Percentiles rank a stretch among this genome's conserved stretches.
phyloP scores from a whole-genome alignment of 2,329 filamentous ascomycete genomes.

The Periconia sp. region DNA sequence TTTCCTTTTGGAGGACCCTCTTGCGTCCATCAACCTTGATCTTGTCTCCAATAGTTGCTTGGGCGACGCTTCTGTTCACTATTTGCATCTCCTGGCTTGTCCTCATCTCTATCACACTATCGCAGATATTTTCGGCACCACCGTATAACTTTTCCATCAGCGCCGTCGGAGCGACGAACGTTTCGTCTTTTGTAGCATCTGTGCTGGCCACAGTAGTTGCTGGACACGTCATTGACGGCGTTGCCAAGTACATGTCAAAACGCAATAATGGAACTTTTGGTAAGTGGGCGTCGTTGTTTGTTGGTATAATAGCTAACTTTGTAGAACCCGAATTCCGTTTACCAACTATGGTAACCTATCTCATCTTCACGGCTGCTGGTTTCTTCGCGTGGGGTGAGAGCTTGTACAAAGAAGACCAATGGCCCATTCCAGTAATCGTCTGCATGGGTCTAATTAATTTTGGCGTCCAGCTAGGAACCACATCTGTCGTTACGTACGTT shows the following conservation, averaged over 20 bases:
- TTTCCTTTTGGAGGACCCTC: slow-evolving; percentile 27
- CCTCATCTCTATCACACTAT: slow-evolving; percentile 30
- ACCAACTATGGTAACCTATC: slow-evolving; percentile 28
- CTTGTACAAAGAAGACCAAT: slow-evolving; percentile 23
- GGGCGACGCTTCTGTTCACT: slow-evolving; percentile 31
- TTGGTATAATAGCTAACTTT: background rate
- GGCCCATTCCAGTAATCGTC: slow-evolving; percentile 32
- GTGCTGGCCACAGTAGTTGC: slow-evolving; percentile 24
- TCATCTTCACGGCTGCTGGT: slow-evolving; percentile 25
- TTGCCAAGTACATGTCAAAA: slow-evolving; percentile 29
- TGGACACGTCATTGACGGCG: slow-evolving; percentile 25
- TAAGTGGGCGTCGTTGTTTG: slow-evolving; percentile 7
- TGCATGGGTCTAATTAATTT: slow-evolving; percentile 34
- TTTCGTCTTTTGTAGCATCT: slow-evolving; percentile 31
- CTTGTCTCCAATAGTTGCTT: slow-evolving; percentile 26
- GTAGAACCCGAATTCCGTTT: slow-evolving; percentile 33
- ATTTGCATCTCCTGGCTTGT: slow-evolving; percentile 36
- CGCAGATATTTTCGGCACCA: slow-evolving; percentile 32
- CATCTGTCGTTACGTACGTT: slow-evolving; percentile 29
- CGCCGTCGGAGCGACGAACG: slow-evolving; percentile 27
- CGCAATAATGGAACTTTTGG: slow-evolving; percentile 29
- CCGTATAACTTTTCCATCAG: slow-evolving; percentile 32
- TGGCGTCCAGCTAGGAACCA: slow-evolving; percentile 29
- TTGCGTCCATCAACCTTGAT: slow-evolving; percentile 26
- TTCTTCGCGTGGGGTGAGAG: slow-evolving; percentile 33